Percentiles rank a stretch among this genome's conserved stretches.
These are phyloP conservation scores for Neocucurbitaria cava DNA, from an alignment of 2,329 filamentous ascomycete species.

Conservation along the genomic window DNA sequence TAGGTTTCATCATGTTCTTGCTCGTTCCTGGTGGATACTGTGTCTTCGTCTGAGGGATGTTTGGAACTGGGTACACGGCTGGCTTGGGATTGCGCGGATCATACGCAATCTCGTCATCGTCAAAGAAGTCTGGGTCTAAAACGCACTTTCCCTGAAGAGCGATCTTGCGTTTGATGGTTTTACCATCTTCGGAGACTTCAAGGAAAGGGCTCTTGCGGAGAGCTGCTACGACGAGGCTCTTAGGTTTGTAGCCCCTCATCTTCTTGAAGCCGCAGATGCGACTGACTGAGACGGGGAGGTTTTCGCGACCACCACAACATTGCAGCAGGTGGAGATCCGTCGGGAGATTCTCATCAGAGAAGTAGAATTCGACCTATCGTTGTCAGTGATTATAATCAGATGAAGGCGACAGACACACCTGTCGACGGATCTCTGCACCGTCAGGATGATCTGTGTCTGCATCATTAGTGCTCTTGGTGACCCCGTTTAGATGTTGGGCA, in stretches of 20 bases:
- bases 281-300: conserved; percentile 52
- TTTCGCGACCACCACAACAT: conserved; percentile 49
- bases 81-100: conserved; percentile 34
- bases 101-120: conserved; percentile 39
- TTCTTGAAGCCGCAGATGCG: conserved; percentile 54
- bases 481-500: neutral
- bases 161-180: conserved; percentile 52
- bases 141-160: conserved; percentile 45
- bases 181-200: conserved; percentile 51
- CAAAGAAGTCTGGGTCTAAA: conserved; percentile 36
- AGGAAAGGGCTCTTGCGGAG: conserved; percentile 52
- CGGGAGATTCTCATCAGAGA: conserved; percentile 57
- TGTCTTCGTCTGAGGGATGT: conserved; percentile 38
- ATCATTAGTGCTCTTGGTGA: neutral
- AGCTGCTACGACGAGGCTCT: conserved; percentile 47
- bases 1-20: conserved; percentile 53
- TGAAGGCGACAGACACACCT: conserved; percentile 21
- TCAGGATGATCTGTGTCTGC: conserved; percentile 32
- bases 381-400: conserved; percentile 4
- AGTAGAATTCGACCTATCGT: conserved; percentile 57
- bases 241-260: conserved; percentile 56
- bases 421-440: conserved; percentile 35
- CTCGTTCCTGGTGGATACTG: conserved; percentile 44
- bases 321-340: conserved; percentile 53
- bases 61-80: conserved; percentile 27